Evolutionary conservation across 306 rosid species (phyloP), one percentile per base, ranked within the genome.

Genomic region (Glycine tomentella): DNA sequence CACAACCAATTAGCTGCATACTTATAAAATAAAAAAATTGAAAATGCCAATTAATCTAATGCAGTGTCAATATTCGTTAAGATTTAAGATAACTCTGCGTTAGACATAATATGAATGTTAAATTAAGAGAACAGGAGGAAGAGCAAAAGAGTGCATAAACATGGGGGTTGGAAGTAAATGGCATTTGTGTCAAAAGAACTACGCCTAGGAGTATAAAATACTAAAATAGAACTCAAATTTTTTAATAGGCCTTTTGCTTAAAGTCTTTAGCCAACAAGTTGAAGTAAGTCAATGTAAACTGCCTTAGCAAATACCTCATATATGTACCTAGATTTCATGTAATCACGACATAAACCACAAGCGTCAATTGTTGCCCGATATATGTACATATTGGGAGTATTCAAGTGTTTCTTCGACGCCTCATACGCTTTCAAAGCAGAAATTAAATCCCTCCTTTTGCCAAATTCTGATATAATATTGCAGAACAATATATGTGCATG

Each of bases 261-360:
- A 56, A 56, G 72, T 77, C 75, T 16, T 59, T 2, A 65, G 12
- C 3, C 45, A 31, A 65, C 76, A 78, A 85, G 80, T 78, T 51
- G 31, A 70, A 34, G 68, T 12, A 75, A 79, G 66, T 78, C 31
- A 62, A 52, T 45, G 51, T 49, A 76, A 80, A 73, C 64, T 38
- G 83, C 74, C 86, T 36, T 42, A 72, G 77, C 51, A 85, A 77
- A 71, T 88, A 92, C 97, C 97, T 95, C 94, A 80, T 92, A 95
- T 79, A 93, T 87, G 87, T 83, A 83, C 92, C 97, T 95, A 84
- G 98, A 93, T 90, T 89, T 93, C 90, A 49, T 79, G 91, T 74
- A 87, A 83, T 89, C 91, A 17, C 91, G 90, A 84, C 94, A 95
- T 55, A 90, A 88, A 81, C 99, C 99, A 50, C 97, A 91, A 16